Conservation (phyloP, 495 filamentous ascomycete genomes). For the Pseudomonodictys pantanalensis region DNA sequence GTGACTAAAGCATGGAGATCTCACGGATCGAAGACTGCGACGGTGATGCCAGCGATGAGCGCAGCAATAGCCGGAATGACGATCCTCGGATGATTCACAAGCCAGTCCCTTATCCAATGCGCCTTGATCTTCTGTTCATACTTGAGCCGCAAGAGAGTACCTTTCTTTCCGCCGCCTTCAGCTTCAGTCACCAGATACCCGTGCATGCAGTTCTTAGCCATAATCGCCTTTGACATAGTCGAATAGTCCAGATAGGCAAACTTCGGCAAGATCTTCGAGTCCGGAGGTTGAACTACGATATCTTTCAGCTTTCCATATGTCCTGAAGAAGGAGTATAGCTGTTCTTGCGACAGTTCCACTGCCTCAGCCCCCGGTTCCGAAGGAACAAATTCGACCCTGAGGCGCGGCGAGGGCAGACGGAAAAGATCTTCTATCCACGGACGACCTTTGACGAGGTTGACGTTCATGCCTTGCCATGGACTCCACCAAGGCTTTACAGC, state of each 20-base stretch:
- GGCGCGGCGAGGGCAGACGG: slow-evolving; percentile 67
- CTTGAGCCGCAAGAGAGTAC: slow-evolving; percentile 71
- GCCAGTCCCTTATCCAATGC: slow-evolving; percentile 81
- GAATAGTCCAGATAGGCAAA: slow-evolving; percentile 77
- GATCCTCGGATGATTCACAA: slow-evolving; percentile 82
- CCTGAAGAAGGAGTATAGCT: slow-evolving; percentile 81
- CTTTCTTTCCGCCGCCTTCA: slow-evolving; percentile 66
- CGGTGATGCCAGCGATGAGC: slow-evolving; percentile 75
- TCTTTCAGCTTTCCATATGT: slow-evolving; percentile 84
- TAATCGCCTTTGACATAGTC: slow-evolving; percentile 66
- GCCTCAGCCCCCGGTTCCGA: slow-evolving; percentile 60
- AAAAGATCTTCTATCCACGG: slow-evolving; percentile 95
- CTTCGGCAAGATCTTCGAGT: slow-evolving; percentile 77
- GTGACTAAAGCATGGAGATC: too few species aligned
- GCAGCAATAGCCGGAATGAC: slow-evolving; percentile 81
- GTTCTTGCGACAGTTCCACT: slow-evolving; percentile 80
- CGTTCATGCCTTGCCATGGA: slow-evolving; percentile 68
- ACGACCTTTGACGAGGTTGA: slow-evolving; percentile 70
- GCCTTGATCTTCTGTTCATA: slow-evolving; percentile 75
- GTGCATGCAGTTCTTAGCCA: slow-evolving; percentile 91
- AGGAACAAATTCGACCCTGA: slow-evolving; percentile 83
- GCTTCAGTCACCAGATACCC: slow-evolving; percentile 63
- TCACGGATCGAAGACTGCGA: slow-evolving; percentile 84
- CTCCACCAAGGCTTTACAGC: slow-evolving; percentile 85
- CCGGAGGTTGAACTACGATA: slow-evolving; percentile 72